Evolutionary conservation across 75 land plant genomes (phyloP).

Genomic region (Picea sitchensis): DNA sequence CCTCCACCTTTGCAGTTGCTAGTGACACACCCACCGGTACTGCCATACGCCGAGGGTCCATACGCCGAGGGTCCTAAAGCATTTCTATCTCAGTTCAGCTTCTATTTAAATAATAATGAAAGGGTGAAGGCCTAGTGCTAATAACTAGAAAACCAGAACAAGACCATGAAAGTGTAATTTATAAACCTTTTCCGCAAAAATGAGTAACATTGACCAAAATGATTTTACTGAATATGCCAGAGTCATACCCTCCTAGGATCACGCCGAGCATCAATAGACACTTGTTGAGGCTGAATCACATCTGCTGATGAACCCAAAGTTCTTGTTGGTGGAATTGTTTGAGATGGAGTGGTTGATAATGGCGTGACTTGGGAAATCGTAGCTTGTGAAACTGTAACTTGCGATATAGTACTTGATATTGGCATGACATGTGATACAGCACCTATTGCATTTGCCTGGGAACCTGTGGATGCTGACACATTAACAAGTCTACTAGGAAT

Average conservation of each 20-base stretch:
- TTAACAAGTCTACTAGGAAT: slow-evolving; percentile 21
- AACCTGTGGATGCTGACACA: slow-evolving; percentile 13
- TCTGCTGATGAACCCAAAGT: slow-evolving; percentile 17
- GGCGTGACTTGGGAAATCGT: not conserved
- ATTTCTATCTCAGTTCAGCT: not conserved
- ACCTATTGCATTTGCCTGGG: slow-evolving; percentile 13
- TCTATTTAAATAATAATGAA: slow-evolving; percentile 4
- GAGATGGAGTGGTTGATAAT: not conserved
- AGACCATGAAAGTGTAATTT: not conserved
- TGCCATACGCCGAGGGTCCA: slow-evolving; percentile 77
- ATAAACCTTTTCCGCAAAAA: not conserved
- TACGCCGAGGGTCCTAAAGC: slow-evolving; percentile 91
- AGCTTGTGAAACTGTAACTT: slow-evolving; percentile 11
- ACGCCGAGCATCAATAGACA: slow-evolving; percentile 54
- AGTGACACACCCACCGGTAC: slow-evolving; percentile 32
- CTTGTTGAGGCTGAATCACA: slow-evolving; percentile 8
- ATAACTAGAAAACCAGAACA: not conserved
- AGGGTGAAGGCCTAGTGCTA: no score
- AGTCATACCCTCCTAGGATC: slow-evolving; percentile 86
- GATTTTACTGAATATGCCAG: not conserved
- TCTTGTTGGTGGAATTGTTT: not conserved
- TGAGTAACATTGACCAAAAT: slow-evolving; percentile 9
- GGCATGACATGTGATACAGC: slow-evolving; percentile 11
- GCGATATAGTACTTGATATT: slow-evolving; percentile 9
- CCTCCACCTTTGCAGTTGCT: slow-evolving; percentile 16